Base-by-base conservation (phyloP, 208 protist genomes). In the Wallacemonas sp. region DNA sequence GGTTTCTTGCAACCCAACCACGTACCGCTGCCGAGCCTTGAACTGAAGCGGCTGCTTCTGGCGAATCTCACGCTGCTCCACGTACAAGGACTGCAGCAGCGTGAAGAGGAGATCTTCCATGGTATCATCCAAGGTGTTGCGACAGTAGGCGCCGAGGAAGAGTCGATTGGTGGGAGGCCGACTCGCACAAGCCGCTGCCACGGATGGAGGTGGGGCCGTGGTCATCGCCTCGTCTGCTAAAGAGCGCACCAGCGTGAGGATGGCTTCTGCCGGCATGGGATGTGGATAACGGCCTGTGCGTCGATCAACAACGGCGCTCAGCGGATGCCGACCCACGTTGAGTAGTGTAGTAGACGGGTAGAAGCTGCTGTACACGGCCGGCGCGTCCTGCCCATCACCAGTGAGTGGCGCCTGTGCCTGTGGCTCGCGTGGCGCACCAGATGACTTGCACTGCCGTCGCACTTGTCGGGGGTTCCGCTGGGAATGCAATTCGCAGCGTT, bases 41-140 rank as follows among this genome's bases (percentile, higher is more conserved):
- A 87, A 84, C 55, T 85, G 76, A 49, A 89, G 55, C 30, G 77
- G 79, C 60, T 86, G 71, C 31, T 83, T 80, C 67, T 83, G 53
- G 30, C 68, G 73, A 56, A 87, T 66, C 17, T 76, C 72, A 19
- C 70, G 38, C 67, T 92, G 86, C 62, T 87, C 70, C 17, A 71
- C 62, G 67, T 86, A 88, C 27, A 89, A 71, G 11, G 61, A 54
- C 34, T 85, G 82, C 14, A 92, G 65, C 4, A 82, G 72, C 6
- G 86, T 85, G 68, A 87, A 92, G 59, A 70, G 62, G 38, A 89
- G 55, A 58, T 89, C 86, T 39, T 92, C 86, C 19, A 92, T 67
- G 1, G 33, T 46, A 66, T 88, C 80, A 0, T 80, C 86, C 24
- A 92, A 24, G 3, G 85, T 36, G 42, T 92, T 92, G 0, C 42